Conservation (phyloP, 2,329 filamentous ascomycete species). For the Sporothrix humicola region DNA sequence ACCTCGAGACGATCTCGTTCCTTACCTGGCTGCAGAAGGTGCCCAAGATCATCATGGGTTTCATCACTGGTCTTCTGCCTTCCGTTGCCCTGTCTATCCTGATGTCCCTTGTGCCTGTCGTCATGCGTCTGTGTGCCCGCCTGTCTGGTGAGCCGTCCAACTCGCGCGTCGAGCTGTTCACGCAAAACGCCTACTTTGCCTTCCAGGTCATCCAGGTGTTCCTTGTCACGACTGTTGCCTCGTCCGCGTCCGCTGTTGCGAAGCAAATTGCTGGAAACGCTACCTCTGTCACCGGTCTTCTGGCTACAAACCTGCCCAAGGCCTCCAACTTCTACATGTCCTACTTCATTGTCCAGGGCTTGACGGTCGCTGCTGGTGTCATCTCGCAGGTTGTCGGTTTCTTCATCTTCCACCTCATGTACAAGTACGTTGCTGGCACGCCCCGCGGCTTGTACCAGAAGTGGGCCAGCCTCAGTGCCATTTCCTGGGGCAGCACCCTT, state of each 20-base stretch:
- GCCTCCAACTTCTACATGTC: constrained; percentile 94
- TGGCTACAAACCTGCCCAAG: constrained; percentile 77
- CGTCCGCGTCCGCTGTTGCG: constrained; percentile 75
- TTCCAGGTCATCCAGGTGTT: constrained; percentile 91
- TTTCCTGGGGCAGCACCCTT: constrained; percentile 84
- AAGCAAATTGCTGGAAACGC: constrained; percentile 69
- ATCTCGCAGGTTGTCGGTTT: constrained; percentile 76
- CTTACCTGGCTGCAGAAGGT: constrained; percentile 73
- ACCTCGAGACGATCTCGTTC: constrained; percentile 69
- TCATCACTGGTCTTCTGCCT: constrained; percentile 85
- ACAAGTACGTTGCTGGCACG: constrained; percentile 75
- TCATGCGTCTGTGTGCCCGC: constrained; percentile 82
- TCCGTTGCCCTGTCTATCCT: constrained; percentile 78
- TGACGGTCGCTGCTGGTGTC: constrained; percentile 76
- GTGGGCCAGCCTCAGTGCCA: constrained; percentile 73
- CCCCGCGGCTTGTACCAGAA: constrained; percentile 80
- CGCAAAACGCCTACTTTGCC: constrained; percentile 88
- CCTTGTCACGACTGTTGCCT: constrained; percentile 79
- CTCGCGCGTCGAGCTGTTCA: constrained; percentile 82
- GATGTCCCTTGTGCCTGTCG: constrained; percentile 82
- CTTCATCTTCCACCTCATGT: constrained; percentile 73
- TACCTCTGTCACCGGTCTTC: constrained; percentile 62
- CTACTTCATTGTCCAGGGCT: constrained; percentile 91
- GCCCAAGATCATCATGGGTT: constrained; percentile 73
- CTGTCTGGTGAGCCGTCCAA: constrained; percentile 79